A percentile compares a stretch with the other conserved stretches of the same genome.
Conservation (phyloP, 257 asterid genomes). For the Misopates orontium region DNA sequence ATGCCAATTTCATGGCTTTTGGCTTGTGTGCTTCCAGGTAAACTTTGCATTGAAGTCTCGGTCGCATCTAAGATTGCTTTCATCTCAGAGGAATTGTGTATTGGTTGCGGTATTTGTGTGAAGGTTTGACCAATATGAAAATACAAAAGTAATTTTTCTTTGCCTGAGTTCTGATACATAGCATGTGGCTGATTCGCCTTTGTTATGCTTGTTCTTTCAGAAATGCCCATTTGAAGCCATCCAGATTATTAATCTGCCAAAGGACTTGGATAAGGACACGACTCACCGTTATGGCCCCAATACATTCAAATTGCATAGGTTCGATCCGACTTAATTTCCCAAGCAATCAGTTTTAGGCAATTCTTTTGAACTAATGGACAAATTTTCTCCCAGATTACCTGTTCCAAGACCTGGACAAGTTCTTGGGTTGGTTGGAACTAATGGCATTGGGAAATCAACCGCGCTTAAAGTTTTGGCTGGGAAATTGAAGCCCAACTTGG, state of each 20-base stretch:
- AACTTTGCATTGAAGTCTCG: constrained; percentile 58
- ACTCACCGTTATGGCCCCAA: constrained; percentile 71
- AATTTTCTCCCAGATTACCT: constrained; percentile 44
- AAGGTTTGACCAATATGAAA: constrained; percentile 39
- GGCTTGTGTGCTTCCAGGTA: constrained; percentile 39
- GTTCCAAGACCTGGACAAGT: constrained; percentile 59
- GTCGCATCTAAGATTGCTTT: constrained; percentile 46
- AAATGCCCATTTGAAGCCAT: constrained; percentile 71
- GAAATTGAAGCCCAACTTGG: constrained; percentile 46
- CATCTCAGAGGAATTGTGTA: constrained; percentile 66
- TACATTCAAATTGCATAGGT: constrained; percentile 31
- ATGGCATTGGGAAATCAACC: constrained; percentile 35
- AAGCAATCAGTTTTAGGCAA: not conserved
- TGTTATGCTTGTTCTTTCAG: constrained; percentile 21
- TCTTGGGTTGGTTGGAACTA: constrained; percentile 57
- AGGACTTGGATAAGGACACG: constrained; percentile 63
- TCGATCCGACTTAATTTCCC: not conserved
- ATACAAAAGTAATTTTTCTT: not conserved
- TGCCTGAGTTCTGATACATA: not conserved
- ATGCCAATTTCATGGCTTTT: not conserved
- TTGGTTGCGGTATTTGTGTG: constrained; percentile 68
- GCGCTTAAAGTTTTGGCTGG: constrained; percentile 37
- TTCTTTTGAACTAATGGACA: not conserved
- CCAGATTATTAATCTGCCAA: constrained; percentile 63
- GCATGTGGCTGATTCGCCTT: constrained; percentile 4